phyloP scores from a whole-genome alignment of 2,329 filamentous ascomycete genomes.

The Monosporascus sp. region DNA sequence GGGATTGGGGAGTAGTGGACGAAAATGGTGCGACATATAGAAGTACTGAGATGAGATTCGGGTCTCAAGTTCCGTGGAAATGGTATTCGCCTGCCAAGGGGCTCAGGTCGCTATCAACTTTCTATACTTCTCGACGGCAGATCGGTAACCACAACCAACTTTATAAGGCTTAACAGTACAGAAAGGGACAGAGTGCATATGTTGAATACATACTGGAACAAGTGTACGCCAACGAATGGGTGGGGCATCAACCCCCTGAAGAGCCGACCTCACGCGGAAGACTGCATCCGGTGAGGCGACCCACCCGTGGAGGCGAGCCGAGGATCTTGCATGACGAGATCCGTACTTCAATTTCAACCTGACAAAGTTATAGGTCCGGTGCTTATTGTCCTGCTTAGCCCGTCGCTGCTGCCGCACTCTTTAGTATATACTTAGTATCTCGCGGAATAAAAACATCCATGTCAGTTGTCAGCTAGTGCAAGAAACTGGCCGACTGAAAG shows the following conservation, averaged over 20 bases:
- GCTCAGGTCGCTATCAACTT: neutral
- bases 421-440: no score
- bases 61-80: neutral
- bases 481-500: no score
- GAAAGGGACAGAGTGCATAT: neutral
- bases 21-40: conserved; percentile 14
- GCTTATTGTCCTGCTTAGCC: no score
- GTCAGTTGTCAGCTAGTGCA: no score
- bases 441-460: no score
- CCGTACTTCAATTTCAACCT: no score
- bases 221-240: neutral
- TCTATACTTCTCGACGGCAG: neutral
- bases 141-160: neutral
- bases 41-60: neutral
- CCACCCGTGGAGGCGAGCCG: neutral
- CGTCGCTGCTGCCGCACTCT: no score
- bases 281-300: neutral
- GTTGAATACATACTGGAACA: neutral
- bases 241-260: neutral
- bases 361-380: no score
- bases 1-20: conserved; percentile 12
- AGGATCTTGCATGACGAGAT: no score
- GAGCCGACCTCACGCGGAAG: neutral
- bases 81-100: neutral
- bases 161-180: neutral